Evolutionary conservation across 305 asterid species (phyloP).

Genomic region (Rubia peregrina): DNA sequence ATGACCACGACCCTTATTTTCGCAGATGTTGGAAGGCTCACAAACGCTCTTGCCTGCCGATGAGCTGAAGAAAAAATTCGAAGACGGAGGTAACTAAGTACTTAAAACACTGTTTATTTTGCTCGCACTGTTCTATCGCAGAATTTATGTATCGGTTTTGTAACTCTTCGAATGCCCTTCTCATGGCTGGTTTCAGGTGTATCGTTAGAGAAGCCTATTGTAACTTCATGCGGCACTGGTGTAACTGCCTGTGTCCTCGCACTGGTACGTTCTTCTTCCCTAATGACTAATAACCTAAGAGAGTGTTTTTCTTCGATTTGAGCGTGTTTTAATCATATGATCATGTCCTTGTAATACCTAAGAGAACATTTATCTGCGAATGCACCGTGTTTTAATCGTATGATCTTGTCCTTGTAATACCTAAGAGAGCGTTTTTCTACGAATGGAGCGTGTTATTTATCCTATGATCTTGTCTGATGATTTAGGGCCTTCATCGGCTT

Average conservation of each 20-base stretch:
- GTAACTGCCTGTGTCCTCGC: constrained; percentile 93
- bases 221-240: constrained; percentile 84
- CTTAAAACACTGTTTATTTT: not conserved
- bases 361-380: not conserved
- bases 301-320: not conserved
- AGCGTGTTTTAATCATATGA: not conserved
- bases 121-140: not conserved
- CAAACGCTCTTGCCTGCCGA: constrained; percentile 70
- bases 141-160: not conserved
- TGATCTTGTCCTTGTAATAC: not conserved
- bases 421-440: not conserved
- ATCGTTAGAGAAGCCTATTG: constrained; percentile 47
- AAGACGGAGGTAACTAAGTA: constrained; percentile 56
- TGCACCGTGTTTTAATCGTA: too few species aligned
- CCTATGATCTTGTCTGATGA: constrained; percentile 2
- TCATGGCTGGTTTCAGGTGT: constrained; percentile 40
- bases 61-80: constrained; percentile 68
- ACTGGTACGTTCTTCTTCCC: constrained; percentile 42
- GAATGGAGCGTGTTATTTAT: not conserved
- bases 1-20: constrained; percentile 6
- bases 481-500: constrained; percentile 75
- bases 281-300: not conserved
- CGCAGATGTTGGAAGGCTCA: constrained; percentile 75
- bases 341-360: not conserved
- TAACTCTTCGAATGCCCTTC: not conserved